These are phyloP conservation scores for Phaeotremella fagi DNA, from an alignment of 768 basidiomycete genomes.

Conservation along the genomic window DNA sequence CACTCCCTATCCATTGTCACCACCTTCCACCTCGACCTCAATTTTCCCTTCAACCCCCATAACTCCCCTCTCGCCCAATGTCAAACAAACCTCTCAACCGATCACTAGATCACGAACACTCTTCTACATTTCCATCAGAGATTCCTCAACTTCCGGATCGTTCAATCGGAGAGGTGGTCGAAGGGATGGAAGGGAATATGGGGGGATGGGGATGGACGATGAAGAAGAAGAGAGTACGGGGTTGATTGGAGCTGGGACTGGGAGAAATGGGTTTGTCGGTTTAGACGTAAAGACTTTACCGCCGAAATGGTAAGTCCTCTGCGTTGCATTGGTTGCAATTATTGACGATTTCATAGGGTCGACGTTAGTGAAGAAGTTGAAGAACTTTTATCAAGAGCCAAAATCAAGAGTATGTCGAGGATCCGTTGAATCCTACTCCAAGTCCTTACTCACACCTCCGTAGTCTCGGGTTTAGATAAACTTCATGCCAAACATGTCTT, in stretches of 20 bases:
- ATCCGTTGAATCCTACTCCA: not conserved
- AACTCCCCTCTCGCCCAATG: not conserved
- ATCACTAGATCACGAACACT: constrained; percentile 78
- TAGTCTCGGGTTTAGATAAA: constrained; percentile 88
- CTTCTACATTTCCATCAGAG: constrained; percentile 88
- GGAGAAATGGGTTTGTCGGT: constrained; percentile 50
- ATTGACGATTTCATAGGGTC: constrained; percentile 59
- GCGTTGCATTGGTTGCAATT: not conserved
- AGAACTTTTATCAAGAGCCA: constrained; percentile 63
- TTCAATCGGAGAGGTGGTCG: constrained; percentile 15
- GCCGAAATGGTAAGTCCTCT: constrained; percentile 68
- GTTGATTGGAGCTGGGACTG: constrained; percentile 56
- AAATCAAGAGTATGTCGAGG: constrained; percentile 67
- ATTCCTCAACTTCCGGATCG: constrained; percentile 53
- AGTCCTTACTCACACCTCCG: constrained; percentile 13
- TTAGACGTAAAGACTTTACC: constrained; percentile 61
- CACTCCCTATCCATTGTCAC: constrained; percentile 11
- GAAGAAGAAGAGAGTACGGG: constrained; percentile 60
- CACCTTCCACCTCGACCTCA: constrained; percentile 8
- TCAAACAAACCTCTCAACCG: constrained; percentile 7
- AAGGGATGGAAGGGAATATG: constrained; percentile 19
- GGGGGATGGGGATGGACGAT: constrained; percentile 34
- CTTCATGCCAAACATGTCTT: constrained; percentile 93
- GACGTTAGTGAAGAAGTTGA: constrained; percentile 88
- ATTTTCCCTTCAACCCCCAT: constrained; percentile 1